phyloP scores from a whole-genome alignment of 192 early-diverging fungal genomes.

The Haplosporangium gracile region DNA sequence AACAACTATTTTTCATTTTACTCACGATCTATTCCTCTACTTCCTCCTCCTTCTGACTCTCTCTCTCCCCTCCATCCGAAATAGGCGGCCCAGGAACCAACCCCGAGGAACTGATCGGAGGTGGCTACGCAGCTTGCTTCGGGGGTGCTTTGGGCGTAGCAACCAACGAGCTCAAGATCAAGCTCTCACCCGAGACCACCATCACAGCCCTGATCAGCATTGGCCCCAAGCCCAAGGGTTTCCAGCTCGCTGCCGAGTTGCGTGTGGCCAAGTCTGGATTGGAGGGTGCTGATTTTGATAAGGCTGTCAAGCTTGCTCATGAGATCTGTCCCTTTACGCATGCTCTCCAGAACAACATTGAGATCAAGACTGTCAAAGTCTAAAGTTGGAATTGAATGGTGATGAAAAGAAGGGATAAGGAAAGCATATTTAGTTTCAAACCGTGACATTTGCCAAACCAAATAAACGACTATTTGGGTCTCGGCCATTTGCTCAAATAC shows the following conservation, averaged over 20 bases:
- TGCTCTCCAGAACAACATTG: slow-evolving; percentile 66
- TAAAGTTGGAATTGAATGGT: slow-evolving; percentile 1
- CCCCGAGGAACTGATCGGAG: slow-evolving; percentile 71
- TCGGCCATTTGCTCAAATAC: no score
- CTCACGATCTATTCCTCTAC: background rate
- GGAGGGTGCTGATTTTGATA: slow-evolving; percentile 58
- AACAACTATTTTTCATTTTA: background rate
- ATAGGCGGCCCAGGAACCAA: slow-evolving; percentile 67
- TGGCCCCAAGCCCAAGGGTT: slow-evolving; percentile 65
- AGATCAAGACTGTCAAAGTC: slow-evolving; percentile 63
- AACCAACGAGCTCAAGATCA: slow-evolving; percentile 59
- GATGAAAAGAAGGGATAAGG: background rate
- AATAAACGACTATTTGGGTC: no score
- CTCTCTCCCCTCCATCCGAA: background rate
- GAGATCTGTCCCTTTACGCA: slow-evolving; percentile 70
- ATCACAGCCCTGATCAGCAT: slow-evolving; percentile 63
- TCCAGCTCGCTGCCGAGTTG: slow-evolving; percentile 67
- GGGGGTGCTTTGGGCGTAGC: slow-evolving; percentile 69
- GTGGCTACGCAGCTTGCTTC: slow-evolving; percentile 71
- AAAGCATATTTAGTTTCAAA: no score
- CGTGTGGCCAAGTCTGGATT: slow-evolving; percentile 60
- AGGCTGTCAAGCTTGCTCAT: slow-evolving; percentile 64
- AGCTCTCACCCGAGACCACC: slow-evolving; percentile 59
- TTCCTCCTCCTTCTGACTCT: no score
- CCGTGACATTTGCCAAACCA: no score